These are phyloP conservation scores for Mortierella sp. DNA, from an alignment of 371 early-diverging fungal genomes.

Conservation along the genomic window DNA sequence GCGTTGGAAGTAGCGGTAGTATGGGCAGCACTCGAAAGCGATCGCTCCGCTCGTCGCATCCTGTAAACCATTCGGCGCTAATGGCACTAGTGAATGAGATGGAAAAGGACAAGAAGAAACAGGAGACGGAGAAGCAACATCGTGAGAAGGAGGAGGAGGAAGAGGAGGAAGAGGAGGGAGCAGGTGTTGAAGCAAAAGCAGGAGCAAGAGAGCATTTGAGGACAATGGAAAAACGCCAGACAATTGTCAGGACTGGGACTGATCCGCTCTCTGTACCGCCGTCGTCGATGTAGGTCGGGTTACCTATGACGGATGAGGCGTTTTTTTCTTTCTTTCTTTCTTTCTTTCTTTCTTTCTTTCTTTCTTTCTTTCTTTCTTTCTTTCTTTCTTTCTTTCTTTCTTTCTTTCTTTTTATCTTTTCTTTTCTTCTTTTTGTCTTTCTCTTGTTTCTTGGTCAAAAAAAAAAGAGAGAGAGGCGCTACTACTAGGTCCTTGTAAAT, in stretches of 20 bases:
- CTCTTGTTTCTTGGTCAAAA: not conserved
- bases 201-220: not conserved
- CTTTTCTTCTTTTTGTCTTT: not conserved
- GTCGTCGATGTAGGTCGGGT: not conserved
- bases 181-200: not conserved
- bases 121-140: constrained; percentile 10
- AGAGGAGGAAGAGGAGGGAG: constrained; percentile 6
- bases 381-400: not conserved
- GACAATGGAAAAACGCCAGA: not conserved
- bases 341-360: not conserved
- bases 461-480: not conserved
- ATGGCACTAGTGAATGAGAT: constrained; percentile 51
- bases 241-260: not conserved
- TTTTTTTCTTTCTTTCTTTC: not conserved
- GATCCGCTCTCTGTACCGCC: no score
- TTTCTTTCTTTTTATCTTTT: not conserved
- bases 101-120: constrained; percentile 41
- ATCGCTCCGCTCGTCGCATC: constrained; percentile 38
- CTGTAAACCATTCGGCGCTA: constrained; percentile 38
- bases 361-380: not conserved
- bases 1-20: constrained; percentile 11
- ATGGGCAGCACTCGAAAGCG: constrained; percentile 24
- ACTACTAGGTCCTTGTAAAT: no score
- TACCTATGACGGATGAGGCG: not conserved
- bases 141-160: constrained; percentile 6